Evolutionary conservation across 345 rosid species (phyloP).

Genomic region (Aegle marmelos): DNA sequence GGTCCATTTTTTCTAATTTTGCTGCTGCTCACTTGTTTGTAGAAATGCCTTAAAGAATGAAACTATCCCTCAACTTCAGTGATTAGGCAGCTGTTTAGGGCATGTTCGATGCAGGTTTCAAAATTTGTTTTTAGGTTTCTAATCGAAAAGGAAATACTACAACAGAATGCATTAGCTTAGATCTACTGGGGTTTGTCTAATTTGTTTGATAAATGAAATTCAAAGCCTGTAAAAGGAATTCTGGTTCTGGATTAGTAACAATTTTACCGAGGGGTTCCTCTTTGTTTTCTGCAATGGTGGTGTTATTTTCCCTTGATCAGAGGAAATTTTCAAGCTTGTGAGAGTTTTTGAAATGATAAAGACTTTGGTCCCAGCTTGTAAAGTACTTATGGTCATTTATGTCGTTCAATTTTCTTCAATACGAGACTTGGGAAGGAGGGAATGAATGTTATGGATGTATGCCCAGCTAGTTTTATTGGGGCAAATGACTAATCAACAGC

Average conservation of each 20-base stretch:
- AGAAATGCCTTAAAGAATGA: not conserved
- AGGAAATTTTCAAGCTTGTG: not conserved
- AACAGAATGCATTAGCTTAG: not conserved
- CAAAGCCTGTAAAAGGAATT: not conserved
- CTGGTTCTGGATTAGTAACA: not conserved
- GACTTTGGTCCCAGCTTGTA: not conserved
- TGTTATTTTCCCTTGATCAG: not conserved
- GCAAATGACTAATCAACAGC: not conserved
- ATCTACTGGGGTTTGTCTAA: not conserved
- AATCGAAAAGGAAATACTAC: not conserved
- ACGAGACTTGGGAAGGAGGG: not conserved
- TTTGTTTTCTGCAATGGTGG: not conserved
- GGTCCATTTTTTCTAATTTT: too few species aligned
- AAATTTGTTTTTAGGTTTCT: not conserved
- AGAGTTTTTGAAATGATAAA: constrained; percentile 9
- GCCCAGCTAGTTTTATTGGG: not conserved
- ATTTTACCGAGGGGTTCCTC: not conserved
- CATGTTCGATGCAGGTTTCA: not conserved
- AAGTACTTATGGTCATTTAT: not conserved
- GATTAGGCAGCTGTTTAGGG: not conserved
- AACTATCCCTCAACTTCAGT: not conserved
- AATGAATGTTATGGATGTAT: not conserved
- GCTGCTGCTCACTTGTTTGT: not conserved
- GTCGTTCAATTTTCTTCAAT: not conserved
- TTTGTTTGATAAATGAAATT: not conserved